These are phyloP conservation scores for Naegleria gruberi DNA, from an alignment of 208 protist genomes.

Conservation along the genomic window DNA sequence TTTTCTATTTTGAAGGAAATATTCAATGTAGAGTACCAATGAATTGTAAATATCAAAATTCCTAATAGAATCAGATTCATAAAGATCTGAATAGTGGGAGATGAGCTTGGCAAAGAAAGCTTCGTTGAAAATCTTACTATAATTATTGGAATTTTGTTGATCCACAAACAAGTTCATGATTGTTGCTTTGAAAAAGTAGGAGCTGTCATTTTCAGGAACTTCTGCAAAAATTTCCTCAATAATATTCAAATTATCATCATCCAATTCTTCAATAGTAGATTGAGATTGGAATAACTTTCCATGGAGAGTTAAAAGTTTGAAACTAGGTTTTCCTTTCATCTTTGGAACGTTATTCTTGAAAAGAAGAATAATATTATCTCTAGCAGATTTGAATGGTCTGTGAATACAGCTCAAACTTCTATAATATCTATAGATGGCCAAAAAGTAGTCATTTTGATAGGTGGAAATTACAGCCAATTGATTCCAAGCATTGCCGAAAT, in stretches of 20 bases:
- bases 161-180: background rate
- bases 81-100: background rate
- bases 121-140: background rate
- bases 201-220: background rate
- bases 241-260: background rate
- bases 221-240: background rate
- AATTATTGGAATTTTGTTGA: background rate
- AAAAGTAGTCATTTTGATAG: background rate
- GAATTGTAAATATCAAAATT: background rate
- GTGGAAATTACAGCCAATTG: conserved; percentile 23
- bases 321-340: background rate
- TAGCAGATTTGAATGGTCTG: background rate
- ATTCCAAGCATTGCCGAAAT: conserved; percentile 20
- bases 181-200: background rate
- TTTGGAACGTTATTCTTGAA: background rate
- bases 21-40: background rate
- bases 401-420: background rate
- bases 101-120: background rate
- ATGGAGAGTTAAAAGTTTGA: background rate
- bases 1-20: background rate
- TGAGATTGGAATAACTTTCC: background rate
- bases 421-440: conserved; percentile 19
- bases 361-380: background rate
- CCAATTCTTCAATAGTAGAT: background rate
- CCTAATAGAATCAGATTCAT: background rate